Conservation (phyloP, 2,329 filamentous ascomycete genomes). For the Trichoderma sp. region DNA sequence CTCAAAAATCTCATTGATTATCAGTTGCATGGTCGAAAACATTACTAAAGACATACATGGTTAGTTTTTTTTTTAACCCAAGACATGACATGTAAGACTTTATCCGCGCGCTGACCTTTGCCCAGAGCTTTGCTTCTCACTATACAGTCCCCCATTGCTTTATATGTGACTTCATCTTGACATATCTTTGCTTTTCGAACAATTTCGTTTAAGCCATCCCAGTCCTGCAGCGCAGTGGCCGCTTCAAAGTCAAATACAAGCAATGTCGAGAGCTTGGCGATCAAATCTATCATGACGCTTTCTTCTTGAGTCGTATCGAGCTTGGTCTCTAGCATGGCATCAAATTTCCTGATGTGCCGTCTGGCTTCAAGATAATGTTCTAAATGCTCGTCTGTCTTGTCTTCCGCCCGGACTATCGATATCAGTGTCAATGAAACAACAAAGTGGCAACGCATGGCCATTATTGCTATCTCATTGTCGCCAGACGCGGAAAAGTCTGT, state of each 20-base stretch:
- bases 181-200: constrained; percentile 55
- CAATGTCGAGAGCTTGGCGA: constrained; percentile 64
- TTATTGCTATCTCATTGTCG: constrained; percentile 55
- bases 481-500: constrained; percentile 45
- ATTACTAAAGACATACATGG: constrained; percentile 42
- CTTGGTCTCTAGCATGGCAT: constrained; percentile 46
- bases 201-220: constrained; percentile 64
- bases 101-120: constrained; percentile 44
- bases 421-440: constrained; percentile 57
- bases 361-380: constrained; percentile 65
- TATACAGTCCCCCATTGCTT: constrained; percentile 67
- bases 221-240: constrained; percentile 64
- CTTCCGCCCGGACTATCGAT: constrained; percentile 54
- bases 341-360: constrained; percentile 62
- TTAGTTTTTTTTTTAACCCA: not conserved
- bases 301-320: constrained; percentile 43
- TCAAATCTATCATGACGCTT: constrained; percentile 53
- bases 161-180: constrained; percentile 51
- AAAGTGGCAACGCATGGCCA: constrained; percentile 71
- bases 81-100: not conserved
- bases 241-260: constrained; percentile 80
- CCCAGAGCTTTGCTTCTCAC: constrained; percentile 55
- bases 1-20: constrained; percentile 68
- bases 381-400: constrained; percentile 52
- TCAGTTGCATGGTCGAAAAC: constrained; percentile 60